Conservation (phyloP, 2,329 filamentous ascomycete species). For the Amylocarpus encephaloides region DNA sequence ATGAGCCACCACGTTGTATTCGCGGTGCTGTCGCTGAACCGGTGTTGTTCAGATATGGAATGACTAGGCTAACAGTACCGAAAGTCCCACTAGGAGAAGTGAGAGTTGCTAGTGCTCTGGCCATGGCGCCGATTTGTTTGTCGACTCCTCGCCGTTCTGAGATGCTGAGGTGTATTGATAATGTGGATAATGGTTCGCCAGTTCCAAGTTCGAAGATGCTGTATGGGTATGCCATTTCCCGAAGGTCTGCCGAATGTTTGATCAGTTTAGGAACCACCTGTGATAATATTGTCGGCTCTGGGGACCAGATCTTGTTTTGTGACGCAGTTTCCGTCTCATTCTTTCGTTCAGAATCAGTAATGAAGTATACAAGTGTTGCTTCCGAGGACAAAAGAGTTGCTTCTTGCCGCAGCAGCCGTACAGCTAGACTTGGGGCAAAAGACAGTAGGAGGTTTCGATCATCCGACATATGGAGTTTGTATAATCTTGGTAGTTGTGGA, state of each 20-base stretch:
- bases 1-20: conserved; percentile 24
- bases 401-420: conserved; percentile 30
- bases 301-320: neutral
- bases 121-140: conserved; percentile 26
- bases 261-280: conserved; percentile 24
- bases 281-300: neutral
- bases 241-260: conserved; percentile 28
- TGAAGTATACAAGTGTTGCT: conserved; percentile 27
- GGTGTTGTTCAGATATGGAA: conserved; percentile 14
- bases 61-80: conserved; percentile 24
- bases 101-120: conserved; percentile 23
- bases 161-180: conserved; percentile 24
- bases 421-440: conserved; percentile 24
- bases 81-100: conserved; percentile 28
- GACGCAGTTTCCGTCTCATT: conserved; percentile 4
- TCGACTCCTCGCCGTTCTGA: conserved; percentile 23
- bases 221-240: conserved; percentile 30
- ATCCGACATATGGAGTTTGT: conserved; percentile 29
- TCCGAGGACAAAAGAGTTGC: conserved; percentile 26
- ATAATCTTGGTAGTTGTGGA: conserved; percentile 29
- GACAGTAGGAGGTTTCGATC: conserved; percentile 25
- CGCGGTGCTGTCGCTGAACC: conserved; percentile 1
- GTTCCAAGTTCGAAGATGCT: conserved; percentile 24
- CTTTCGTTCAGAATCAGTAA: conserved; percentile 13
- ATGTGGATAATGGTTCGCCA: conserved; percentile 23